Percentiles rank a stretch among this genome's conserved stretches.
Evolutionary conservation across 1,284 basidiomycete genomes (phyloP).

Genomic region (Wolfiporia cocos): DNA sequence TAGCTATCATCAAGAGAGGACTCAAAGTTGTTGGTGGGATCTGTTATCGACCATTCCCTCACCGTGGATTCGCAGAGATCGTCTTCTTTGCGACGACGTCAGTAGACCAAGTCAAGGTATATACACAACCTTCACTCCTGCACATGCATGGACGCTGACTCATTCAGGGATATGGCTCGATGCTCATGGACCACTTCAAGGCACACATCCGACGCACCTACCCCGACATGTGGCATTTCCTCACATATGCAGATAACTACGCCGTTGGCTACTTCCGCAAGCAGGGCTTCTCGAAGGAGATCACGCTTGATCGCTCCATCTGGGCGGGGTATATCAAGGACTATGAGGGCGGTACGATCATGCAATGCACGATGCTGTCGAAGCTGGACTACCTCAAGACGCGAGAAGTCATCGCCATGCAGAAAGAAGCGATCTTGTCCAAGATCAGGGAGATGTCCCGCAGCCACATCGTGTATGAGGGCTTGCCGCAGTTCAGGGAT

Average conservation of each 20-base stretch:
- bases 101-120: constrained; percentile 94
- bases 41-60: constrained; percentile 94
- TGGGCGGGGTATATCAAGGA: constrained; percentile 99
- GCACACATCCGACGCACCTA: constrained; percentile 81
- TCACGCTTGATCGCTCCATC: constrained; percentile 81
- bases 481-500: constrained; percentile 74
- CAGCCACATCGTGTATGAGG: constrained; percentile 84
- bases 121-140: constrained; percentile 11
- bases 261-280: constrained; percentile 99
- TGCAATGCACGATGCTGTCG: constrained; percentile 95
- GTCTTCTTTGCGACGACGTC: constrained; percentile 98
- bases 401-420: constrained; percentile 70
- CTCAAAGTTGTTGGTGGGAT: constrained; percentile 98
- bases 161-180: constrained; percentile 91
- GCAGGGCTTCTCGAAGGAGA: constrained; percentile 98
- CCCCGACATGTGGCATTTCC: constrained; percentile 87
- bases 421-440: constrained; percentile 84
- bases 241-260: constrained; percentile 99
- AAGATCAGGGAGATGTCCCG: constrained; percentile 89
- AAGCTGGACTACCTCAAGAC: constrained; percentile 90
- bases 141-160: constrained; percentile 4
- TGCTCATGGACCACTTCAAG: constrained; percentile 99
- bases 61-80: constrained; percentile 95
- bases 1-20: constrained; percentile 95
- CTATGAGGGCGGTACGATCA: constrained; percentile 99